Base-by-base conservation (phyloP, 2,329 filamentous ascomycete species). In the Colletotrichum spinosum region DNA sequence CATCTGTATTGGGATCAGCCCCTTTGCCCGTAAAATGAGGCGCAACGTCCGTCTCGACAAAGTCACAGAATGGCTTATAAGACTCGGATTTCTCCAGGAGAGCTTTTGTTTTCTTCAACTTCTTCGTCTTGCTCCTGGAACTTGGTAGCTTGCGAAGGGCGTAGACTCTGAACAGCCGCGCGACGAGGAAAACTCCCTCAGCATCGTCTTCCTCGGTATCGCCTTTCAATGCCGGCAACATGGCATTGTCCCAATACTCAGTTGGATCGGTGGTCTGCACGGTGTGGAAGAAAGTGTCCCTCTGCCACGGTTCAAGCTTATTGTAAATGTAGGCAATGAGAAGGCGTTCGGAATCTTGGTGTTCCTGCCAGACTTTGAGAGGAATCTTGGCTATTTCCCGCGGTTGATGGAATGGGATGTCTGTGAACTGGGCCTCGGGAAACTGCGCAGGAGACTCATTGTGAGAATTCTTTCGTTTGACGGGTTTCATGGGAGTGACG, bases 11-110 rank as follows among this genome's bases (percentile, higher is more conserved):
- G 34, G 17, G 8, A 38, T 50, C 13, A 33, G 10, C 58, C 9
- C 50, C 25, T 13, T 48, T 33, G 9, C 44, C 38, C 6, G 57
- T 45, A 13, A 69, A 68, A 38, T 67, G 12, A 34, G 68, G 63
- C 15, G 59, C 41, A 13, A 69, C 45, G 6, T 56, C 15, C 25
- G 58, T 53, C 7, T 39, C 56, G 6, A 81, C 67, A 53, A 73
- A 71, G 4, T 70, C 60, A 44, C 73, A 70, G 55, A 79, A 81
- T 1, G 17, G 33, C n/a, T 60, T 48, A 38, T 79, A 77, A 6
- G 64, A 63, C 6, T 60, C 50, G 1, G 73, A 62, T 17, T 74
- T 25, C 3, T 25, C 4, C 25, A 25, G 25, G 4, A 25, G 72
- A 4, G 55, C 38, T 6, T 70, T 65, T 6, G 79, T 60, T 13